phyloP scores from a whole-genome alignment of 2,329 filamentous ascomycete species.

The Helicocarpus griseus region DNA sequence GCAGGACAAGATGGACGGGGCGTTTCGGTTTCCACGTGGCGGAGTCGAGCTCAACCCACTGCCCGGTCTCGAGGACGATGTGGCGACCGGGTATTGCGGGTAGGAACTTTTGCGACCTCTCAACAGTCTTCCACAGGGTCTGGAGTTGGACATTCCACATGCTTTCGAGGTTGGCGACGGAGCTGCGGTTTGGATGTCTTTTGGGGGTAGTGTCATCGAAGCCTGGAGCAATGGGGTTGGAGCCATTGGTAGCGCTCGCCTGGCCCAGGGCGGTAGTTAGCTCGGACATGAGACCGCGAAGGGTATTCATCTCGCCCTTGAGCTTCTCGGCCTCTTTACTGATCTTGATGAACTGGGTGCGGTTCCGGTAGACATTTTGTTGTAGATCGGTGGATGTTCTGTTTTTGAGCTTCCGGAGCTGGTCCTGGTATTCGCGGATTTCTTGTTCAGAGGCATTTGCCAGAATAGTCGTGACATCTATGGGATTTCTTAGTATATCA shows the following conservation, averaged over 20 bases:
- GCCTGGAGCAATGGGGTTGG: slow-evolving; percentile 43
- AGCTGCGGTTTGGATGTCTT: slow-evolving; percentile 71
- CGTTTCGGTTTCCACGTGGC: slow-evolving; percentile 91
- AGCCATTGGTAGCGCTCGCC: slow-evolving; percentile 39
- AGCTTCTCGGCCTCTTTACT: slow-evolving; percentile 98
- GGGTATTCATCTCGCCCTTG: slow-evolving; percentile 86
- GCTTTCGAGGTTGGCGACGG: slow-evolving; percentile 64
- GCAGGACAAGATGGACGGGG: slow-evolving; percentile 79
- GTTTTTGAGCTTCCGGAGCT: slow-evolving; percentile 65
- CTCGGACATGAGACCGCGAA: slow-evolving; percentile 85
- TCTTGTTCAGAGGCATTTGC: slow-evolving; percentile 81
- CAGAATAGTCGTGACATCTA: slow-evolving; percentile 52
- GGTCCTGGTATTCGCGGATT: slow-evolving; percentile 70
- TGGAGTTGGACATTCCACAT: slow-evolving; percentile 61
- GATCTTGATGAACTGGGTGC: slow-evolving; percentile 97
- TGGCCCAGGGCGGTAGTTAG: slow-evolving; percentile 60
- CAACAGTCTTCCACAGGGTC: slow-evolving; percentile 91
- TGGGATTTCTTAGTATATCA: background rate
- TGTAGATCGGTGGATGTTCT: slow-evolving; percentile 77
- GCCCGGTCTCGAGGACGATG: slow-evolving; percentile 82
- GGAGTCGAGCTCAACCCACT: slow-evolving; percentile 94
- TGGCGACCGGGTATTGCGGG: slow-evolving; percentile 86
- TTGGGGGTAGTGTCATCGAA: slow-evolving; percentile 42
- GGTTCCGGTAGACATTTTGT: slow-evolving; percentile 92
- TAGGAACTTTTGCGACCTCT: slow-evolving; percentile 93